A percentile compares a stretch with the other conserved stretches of the same genome.
These are phyloP conservation scores for Filobasidium floriforme DNA, from an alignment of 768 basidiomycete species.

Conservation along the genomic window DNA sequence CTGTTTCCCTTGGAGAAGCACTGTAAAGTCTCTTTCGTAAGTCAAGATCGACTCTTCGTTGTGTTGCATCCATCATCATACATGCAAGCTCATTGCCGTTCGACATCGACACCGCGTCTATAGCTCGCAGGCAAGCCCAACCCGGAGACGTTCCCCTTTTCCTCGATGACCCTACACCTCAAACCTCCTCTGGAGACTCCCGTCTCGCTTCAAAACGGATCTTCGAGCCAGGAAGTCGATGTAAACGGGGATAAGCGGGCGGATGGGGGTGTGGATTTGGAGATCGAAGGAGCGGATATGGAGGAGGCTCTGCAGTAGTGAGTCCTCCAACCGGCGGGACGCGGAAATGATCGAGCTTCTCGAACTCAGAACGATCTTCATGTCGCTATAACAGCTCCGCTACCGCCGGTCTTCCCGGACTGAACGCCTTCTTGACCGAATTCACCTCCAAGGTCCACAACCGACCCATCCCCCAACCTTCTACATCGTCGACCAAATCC, in stretches of 20 bases:
- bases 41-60: background rate
- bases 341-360: background rate
- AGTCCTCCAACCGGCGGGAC: background rate
- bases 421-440: constrained; percentile 24
- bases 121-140: constrained; percentile 85
- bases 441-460: constrained; percentile 25
- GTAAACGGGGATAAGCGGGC: constrained; percentile 6
- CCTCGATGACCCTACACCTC: constrained; percentile 56
- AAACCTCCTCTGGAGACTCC: constrained; percentile 49
- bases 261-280: constrained; percentile 18
- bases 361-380: background rate
- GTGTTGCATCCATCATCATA: background rate
- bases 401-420: constrained; percentile 23
- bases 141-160: constrained; percentile 81
- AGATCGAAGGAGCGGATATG: constrained; percentile 61
- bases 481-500: background rate
- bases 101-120: constrained; percentile 47
- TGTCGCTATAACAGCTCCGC: background rate
- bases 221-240: constrained; percentile 55
- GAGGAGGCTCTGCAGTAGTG: constrained; percentile 59
- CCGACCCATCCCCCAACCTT: constrained; percentile 15
- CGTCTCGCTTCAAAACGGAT: constrained; percentile 67
- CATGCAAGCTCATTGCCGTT: background rate
- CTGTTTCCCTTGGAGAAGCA: constrained; percentile 76
- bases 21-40: constrained; percentile 48